Conservation (phyloP, 257 asterid species). For the Solanum pinnatisectum region DNA sequence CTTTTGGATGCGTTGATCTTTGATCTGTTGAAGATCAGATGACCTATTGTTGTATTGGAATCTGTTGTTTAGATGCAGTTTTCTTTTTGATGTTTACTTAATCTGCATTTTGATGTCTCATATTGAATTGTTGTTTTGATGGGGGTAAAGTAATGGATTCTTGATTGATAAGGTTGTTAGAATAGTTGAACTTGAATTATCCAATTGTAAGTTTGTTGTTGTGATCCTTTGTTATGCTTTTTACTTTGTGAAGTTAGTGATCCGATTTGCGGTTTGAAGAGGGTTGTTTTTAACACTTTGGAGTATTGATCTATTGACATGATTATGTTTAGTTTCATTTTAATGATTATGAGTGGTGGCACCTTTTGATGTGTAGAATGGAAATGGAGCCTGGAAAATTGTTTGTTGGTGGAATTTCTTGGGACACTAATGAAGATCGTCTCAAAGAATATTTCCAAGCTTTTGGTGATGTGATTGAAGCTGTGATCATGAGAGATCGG, state of each 20-base stretch:
- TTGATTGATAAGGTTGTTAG: not conserved
- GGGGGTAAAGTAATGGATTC: constrained; percentile 3
- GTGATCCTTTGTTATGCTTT: constrained; percentile 24
- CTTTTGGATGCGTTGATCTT: constrained; percentile 41
- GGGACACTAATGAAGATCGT: constrained; percentile 94
- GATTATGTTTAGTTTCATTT: constrained; percentile 4
- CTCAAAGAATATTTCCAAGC: constrained; percentile 62
- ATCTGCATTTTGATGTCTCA: constrained; percentile 38
- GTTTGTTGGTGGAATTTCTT: constrained; percentile 91
- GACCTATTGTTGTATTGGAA: constrained; percentile 32
- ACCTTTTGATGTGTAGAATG: constrained; percentile 39
- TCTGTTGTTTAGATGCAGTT: constrained; percentile 15
- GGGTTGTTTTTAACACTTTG: constrained; percentile 1
- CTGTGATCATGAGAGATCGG: constrained; percentile 91
- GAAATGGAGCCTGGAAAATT: constrained; percentile 79
- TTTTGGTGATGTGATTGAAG: constrained; percentile 79
- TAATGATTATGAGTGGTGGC: constrained; percentile 10
- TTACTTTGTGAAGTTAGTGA: not conserved
- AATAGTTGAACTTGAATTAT: not conserved
- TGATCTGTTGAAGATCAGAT: constrained; percentile 59
- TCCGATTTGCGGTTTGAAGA: not conserved
- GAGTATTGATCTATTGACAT: constrained; percentile 5
- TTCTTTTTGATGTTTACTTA: constrained; percentile 23
- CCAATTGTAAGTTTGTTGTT: constrained; percentile 1
- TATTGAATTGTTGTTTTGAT: constrained; percentile 24